These are phyloP conservation scores for Biscutella laevigata DNA, from an alignment of 441 rosid genomes.

Conservation along the genomic window DNA sequence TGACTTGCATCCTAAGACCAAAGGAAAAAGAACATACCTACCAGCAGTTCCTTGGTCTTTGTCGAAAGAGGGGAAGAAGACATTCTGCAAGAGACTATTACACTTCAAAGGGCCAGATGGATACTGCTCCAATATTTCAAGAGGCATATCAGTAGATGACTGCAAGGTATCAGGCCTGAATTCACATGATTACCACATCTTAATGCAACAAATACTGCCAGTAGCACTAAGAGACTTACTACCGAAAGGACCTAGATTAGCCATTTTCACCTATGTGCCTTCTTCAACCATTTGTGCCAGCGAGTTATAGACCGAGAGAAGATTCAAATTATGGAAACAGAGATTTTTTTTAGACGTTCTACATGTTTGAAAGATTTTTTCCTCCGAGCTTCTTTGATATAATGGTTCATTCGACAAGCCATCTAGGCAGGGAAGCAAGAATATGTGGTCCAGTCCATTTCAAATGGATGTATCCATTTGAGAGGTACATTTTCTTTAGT, in stretches of 20 bases:
- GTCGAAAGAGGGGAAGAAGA: not conserved
- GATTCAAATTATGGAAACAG: not conserved
- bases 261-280: not conserved
- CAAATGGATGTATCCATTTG: not conserved
- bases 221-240: not conserved
- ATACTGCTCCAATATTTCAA: not conserved
- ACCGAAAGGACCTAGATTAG: not conserved
- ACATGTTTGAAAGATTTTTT: not conserved
- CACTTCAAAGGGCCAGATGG: not conserved
- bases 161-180: not conserved
- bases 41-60: not conserved
- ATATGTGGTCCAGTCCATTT: not conserved
- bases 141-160: not conserved
- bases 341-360: not conserved
- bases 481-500: not conserved
- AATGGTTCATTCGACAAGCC: not conserved
- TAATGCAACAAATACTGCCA: not conserved
- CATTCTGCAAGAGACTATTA: not conserved
- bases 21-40: not conserved
- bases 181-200: not conserved
- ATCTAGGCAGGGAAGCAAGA: not conserved
- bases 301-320: not conserved
- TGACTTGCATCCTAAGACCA: not conserved
- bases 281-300: not conserved
- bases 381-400: not conserved